Evolutionary conservation across 2,329 filamentous ascomycete genomes (phyloP).

Genomic region (Trichoderma breve): DNA sequence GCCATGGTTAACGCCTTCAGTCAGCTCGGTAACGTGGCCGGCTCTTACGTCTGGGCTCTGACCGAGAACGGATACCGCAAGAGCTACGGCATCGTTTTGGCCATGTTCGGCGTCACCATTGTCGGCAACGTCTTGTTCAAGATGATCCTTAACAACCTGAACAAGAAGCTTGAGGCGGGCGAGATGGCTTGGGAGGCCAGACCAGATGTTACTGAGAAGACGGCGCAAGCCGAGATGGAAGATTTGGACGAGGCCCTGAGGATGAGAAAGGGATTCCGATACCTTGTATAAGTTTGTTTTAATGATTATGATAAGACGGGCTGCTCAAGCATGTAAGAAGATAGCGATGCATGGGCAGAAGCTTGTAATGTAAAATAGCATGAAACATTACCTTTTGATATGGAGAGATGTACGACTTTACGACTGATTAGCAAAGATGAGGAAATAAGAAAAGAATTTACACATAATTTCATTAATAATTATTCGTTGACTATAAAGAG

Average conservation of each 20-base stretch:
- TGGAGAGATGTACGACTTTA: background rate
- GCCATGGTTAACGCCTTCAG: constrained; percentile 59
- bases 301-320: background rate
- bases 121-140: constrained; percentile 50
- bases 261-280: constrained; percentile 49
- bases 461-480: constrained; percentile 12
- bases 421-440: background rate
- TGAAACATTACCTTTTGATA: background rate
- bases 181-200: constrained; percentile 40
- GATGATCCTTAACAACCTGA: constrained; percentile 45
- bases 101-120: constrained; percentile 62
- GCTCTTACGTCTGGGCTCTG: constrained; percentile 62
- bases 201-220: constrained; percentile 39
- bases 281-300: constrained; percentile 37
- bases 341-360: background rate
- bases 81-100: constrained; percentile 62
- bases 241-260: constrained; percentile 44
- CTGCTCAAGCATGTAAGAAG: background rate
- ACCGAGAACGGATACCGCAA: constrained; percentile 59
- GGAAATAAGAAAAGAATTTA: background rate
- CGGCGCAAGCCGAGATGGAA: constrained; percentile 41
- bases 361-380: background rate
- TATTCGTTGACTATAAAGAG: background rate
- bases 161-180: constrained; percentile 46
- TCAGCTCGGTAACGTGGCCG: constrained; percentile 58